phyloP scores from a whole-genome alignment of 106 monocot species.

The Dendrobium officinale region DNA sequence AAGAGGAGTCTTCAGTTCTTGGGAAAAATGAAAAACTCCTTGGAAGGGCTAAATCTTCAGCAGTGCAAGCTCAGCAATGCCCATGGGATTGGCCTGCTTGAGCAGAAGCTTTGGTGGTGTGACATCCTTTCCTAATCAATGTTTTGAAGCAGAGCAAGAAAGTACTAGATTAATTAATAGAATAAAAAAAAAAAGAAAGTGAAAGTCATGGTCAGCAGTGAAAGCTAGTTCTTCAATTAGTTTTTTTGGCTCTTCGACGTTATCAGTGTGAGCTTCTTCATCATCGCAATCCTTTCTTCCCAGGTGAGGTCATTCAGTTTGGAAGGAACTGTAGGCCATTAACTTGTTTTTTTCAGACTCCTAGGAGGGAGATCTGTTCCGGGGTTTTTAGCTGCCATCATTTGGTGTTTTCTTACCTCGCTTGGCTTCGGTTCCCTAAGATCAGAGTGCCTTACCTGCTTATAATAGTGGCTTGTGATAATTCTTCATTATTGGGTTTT shows the following conservation, averaged over 20 bases:
- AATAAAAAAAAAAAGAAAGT: neutral
- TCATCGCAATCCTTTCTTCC: constrained; percentile 9
- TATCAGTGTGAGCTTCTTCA: constrained; percentile 14
- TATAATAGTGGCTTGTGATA: constrained; percentile 8
- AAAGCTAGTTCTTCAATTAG: neutral
- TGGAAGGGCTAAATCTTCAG: constrained; percentile 72
- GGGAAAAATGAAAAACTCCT: constrained; percentile 31
- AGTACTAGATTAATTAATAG: neutral
- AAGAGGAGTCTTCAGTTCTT: constrained; percentile 41
- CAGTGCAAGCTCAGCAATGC: constrained; percentile 42
- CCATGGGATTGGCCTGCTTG: constrained; percentile 33
- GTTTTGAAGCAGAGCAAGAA: neutral
- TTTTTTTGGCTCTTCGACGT: neutral
- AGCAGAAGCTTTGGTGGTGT: constrained; percentile 71
- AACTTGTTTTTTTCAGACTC: constrained; percentile 33
- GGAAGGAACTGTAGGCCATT: constrained; percentile 16
- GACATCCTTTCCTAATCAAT: constrained; percentile 50
- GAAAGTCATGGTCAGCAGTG: constrained; percentile 4
- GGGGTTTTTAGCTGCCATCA: constrained; percentile 21
- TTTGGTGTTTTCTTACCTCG: constrained; percentile 14
- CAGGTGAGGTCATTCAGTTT: constrained; percentile 14
- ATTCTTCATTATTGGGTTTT: constrained; percentile 13
- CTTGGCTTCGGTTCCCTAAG: constrained; percentile 26
- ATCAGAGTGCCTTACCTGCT: constrained; percentile 15
- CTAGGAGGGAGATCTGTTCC: constrained; percentile 6